Evolutionary conservation across 805 yeast species (phyloP), one percentile per base, ranked within the genome.

Genomic region (Jamesozyma gamospora): DNA sequence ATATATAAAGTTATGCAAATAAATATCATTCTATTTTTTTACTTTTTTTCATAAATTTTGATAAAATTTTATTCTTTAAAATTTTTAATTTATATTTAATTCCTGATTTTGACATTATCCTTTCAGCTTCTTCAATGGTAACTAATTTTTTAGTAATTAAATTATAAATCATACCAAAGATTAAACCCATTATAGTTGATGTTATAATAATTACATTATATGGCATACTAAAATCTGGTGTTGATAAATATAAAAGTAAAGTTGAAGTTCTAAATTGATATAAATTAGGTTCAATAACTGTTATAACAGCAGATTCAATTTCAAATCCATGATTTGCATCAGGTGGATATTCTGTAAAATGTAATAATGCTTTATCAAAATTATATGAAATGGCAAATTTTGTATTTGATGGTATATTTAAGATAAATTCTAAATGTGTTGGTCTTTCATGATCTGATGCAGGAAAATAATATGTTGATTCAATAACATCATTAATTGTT

Each of bases 161-260:
- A 53, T 90, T 88, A 65, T 79, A 87, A 2, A 88, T 54, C 0
- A 90, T 76, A 8, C 97, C 97, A 64, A 88, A 90, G 0, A 90
- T 79, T 42, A 92, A 65, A 0, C 97, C 86, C 85, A 92, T 82
- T 6, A 87, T 81, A 0, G 98, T 92, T 7, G 95, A 84, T 0
- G 97, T 84, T 45, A 92, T 67, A 34, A 92, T 92, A 44, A 92
- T 90, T 32, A 92, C 98, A 52, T 92, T 92, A 59, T 92, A 92
- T 0, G 98, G 98, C 98, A 92, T 92, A 46, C 95, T 83, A 63
- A 92, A 92, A 64, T 92, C 98, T 0, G 98, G 98, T 0, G 97
- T 92, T 2, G 98, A 96, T 38, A 92, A 69, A 0, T 92, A 76
- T 36, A 92, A 67, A 42, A 92, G 67, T 32, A 88, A 71, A n/a